Base-by-base conservation (phyloP, 768 basidiomycete species). In the Hygrocybe coccinea region DNA sequence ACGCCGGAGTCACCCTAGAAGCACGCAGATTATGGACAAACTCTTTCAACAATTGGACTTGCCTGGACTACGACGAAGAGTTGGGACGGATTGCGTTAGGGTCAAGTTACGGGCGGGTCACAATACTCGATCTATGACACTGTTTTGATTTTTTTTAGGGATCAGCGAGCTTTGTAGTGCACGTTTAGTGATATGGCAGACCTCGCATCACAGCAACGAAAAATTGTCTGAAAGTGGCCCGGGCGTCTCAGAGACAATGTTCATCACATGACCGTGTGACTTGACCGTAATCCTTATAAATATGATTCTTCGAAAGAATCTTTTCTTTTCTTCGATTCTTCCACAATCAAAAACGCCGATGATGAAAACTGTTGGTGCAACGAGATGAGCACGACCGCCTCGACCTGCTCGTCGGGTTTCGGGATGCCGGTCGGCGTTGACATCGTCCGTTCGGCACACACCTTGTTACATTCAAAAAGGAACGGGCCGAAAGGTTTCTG, bases 371-470 rank as follows among this genome's bases (percentile, higher is more conserved):
- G 61, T 62, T 69, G 79, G 79, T 78, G 80, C 81, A 82, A 71
- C 70, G 79, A 74, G 76, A 74, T 79, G 81, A 82, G 80, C 73
- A 59, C 62, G 73, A 71, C 75, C 73, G 65, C 71, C 62, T 62
- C 47, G 24, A 21, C 58, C 59, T 62, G 58, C 60, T 65, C 70
- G 22, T 33, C 59, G 73, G 76, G 29, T 35, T 15, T n/a, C n/a
- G 34, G 19, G 36, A 37, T 36, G 34, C 17, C 35, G 74, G 77
- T 71, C 73, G 63, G 74, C 79, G 61, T 70, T 82, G 81, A 82
- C 79, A 78, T 80, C 76, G 81, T 74, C 79, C 79, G 80, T 82
- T 80, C 75, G 81, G 81, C 80, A 78, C 77, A 62, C 71, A 72
- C 72, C 80, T 82, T 82, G 80, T 82, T 82, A 79, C 71, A 60